A percentile compares a stretch with the other conserved stretches of the same genome.
Conservation (phyloP, 2,329 filamentous ascomycete genomes). For the Exutisphaerella laricina region DNA sequence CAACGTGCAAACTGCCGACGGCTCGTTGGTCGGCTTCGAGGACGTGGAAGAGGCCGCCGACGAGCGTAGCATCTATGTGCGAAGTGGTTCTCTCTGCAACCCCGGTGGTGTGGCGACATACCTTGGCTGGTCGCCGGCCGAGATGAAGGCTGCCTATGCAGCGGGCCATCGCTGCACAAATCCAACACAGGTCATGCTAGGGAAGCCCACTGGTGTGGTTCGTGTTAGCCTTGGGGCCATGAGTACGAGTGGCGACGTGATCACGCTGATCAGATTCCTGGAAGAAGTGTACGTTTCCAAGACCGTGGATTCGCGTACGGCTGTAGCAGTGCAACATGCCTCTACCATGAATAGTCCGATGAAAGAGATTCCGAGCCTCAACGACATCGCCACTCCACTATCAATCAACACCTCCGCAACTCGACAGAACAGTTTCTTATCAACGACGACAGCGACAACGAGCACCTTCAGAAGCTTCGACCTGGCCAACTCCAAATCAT, state of each 20-base stretch:
- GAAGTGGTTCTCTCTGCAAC: conserved; percentile 55
- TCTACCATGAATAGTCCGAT: conserved; percentile 4
- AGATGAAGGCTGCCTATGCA: conserved; percentile 51
- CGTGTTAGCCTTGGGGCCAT: conserved; percentile 58
- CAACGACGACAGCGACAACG: conserved; percentile 11
- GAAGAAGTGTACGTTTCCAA: conserved; percentile 28
- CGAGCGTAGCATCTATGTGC: conserved; percentile 52
- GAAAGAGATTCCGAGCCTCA: conserved; percentile 7
- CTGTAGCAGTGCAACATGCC: neutral
- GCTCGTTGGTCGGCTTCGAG: conserved; percentile 51
- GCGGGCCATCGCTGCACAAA: conserved; percentile 55
- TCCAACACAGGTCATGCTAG: conserved; percentile 49
- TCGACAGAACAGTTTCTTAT: conserved; percentile 4
- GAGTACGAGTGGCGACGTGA: conserved; percentile 53
- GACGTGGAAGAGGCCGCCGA: conserved; percentile 57
- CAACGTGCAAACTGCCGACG: conserved; percentile 52
- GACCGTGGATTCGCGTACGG: conserved; percentile 8
- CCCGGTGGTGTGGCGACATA: conserved; percentile 47
- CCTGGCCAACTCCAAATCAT: conserved; percentile 11
- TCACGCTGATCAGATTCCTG: conserved; percentile 53
- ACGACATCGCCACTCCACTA: conserved; percentile 3
- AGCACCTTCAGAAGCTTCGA: conserved; percentile 18
- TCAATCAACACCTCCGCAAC: conserved; percentile 17
- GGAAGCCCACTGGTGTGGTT: conserved; percentile 55
- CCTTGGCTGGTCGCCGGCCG: conserved; percentile 48